These are phyloP conservation scores for Pseudogymnoascus sp. DNA, from an alignment of 2,329 filamentous ascomycete genomes.

Conservation along the genomic window DNA sequence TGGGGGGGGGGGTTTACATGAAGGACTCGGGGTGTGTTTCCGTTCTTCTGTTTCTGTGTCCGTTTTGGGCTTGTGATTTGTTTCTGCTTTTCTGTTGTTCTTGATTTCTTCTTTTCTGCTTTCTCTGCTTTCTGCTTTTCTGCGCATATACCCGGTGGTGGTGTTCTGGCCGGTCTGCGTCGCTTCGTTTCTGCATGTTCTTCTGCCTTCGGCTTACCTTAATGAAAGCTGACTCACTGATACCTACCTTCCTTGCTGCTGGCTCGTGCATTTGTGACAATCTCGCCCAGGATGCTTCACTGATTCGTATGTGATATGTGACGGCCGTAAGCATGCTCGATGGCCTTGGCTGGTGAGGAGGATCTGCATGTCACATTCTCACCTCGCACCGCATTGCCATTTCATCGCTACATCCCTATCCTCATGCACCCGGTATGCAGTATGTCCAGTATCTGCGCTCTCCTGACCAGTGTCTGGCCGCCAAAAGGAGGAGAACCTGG, in stretches of 20 bases:
- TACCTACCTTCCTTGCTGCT: not conserved
- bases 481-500: not conserved
- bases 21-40: not conserved
- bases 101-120: not conserved
- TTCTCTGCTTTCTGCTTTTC: not conserved
- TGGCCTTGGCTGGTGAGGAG: not conserved
- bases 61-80: not conserved
- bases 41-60: not conserved
- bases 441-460: not conserved
- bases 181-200: not conserved
- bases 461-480: not conserved
- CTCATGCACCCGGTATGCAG: not conserved
- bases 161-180: not conserved
- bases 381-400: not conserved
- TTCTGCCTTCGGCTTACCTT: not conserved
- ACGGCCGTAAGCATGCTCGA: not conserved
- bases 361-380: conserved; percentile 5
- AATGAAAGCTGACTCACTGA: not conserved
- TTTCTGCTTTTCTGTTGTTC: not conserved
- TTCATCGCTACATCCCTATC: not conserved
- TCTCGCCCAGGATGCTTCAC: not conserved
- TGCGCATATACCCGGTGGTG: not conserved
- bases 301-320: not conserved
- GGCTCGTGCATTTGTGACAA: not conserved
- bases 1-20: not conserved